A percentile compares a stretch with the other conserved stretches of the same genome.
Conservation (phyloP, 1,284 basidiomycete species). For the Volvariella volvacea region DNA sequence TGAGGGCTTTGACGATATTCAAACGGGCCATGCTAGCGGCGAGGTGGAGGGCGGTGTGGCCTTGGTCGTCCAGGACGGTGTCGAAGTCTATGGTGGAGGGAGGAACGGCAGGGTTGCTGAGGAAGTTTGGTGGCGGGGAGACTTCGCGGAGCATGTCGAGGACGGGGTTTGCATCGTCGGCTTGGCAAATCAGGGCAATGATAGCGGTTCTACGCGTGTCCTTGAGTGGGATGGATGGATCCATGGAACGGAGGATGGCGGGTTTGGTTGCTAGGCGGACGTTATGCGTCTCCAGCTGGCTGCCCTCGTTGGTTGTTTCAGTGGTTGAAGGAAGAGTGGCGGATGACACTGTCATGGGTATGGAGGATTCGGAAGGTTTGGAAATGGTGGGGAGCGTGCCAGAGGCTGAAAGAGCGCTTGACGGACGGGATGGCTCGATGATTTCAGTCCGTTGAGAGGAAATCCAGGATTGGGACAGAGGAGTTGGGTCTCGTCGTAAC, state of each 20-base stretch:
- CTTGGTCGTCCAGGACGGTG: constrained; percentile 86
- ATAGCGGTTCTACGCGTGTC: constrained; percentile 57
- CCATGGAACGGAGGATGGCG: constrained; percentile 46
- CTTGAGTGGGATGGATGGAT: constrained; percentile 51
- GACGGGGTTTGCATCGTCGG: constrained; percentile 57
- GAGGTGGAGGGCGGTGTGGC: constrained; percentile 92
- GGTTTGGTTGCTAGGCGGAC: constrained; percentile 69
- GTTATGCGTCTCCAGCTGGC: constrained; percentile 29
- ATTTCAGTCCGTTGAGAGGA: too few relatives aligned
- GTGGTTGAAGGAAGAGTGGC: constrained; percentile 12
- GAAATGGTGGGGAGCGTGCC: constrained; percentile 18
- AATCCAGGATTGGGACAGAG: constrained; percentile 15
- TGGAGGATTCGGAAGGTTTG: constrained; percentile 20
- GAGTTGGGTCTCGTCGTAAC: constrained; percentile 47
- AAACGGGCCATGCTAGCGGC: constrained; percentile 83
- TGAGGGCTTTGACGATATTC: constrained; percentile 60
- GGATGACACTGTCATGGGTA: constrained; percentile 12
- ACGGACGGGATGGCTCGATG: constrained; percentile 1
- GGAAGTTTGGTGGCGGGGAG: constrained; percentile 36
- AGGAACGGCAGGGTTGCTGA: constrained; percentile 17
- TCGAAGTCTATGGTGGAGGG: constrained; percentile 58
- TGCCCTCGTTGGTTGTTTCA: constrained; percentile 19
- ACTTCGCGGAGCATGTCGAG: constrained; percentile 62
- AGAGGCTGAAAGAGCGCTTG: constrained; percentile 10
- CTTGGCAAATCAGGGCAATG: constrained; percentile 56